Evolutionary conservation across 2,329 filamentous ascomycete species (phyloP), one percentile per base, ranked within the genome.

Genomic region (Ophiocordyceps camponoti-saundersi): DNA sequence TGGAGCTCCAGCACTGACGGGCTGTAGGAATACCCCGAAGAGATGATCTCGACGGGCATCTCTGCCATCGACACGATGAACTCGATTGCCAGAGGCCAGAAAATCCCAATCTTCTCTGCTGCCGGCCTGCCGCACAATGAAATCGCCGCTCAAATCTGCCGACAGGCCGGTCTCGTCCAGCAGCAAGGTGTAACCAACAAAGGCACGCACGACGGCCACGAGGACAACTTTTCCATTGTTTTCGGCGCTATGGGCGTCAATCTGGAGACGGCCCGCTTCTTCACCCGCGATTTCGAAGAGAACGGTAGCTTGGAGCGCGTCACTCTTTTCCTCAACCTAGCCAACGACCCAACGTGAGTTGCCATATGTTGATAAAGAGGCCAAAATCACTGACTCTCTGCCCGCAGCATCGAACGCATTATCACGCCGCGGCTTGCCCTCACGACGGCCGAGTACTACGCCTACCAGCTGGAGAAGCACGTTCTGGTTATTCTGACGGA

Each of bases 241-340:
- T 98, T 98, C 63, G 93, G 87, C 62, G 92, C 92, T 61, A 98
- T 98, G 92, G 92, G 92, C 88, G 92, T 98, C 57, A 98, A 98
- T 73, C 80, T 98, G 82, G 92, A 98, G 65, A 98, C 92, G 30
- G 86, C 85, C 58, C 85, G 92, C 58, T 98, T 98, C 79, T 98
- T 98, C 73, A 96, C 90, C 36, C 79, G 87, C 55, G 92, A 98
- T 61, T 98, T 98, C 61, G 92, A 98, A 67, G 88, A 98, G 77
- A 98, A 98, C 67, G 93, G 93, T 57, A 94, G 86, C 69, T 80
- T 98, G 81, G 92, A 95, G 72, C 86, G 92, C 69, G 82, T 86
- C 57, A 96, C 93, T 8, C 74, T 98, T 51, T 98, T 98, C 84
- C 77, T 98, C 62, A 98, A 98, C 73, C 81, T 98, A 72, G 92